Evolutionary conservation across 495 filamentous ascomycete species (phyloP).

Genomic region (Melanomma pulvis-pyrius): DNA sequence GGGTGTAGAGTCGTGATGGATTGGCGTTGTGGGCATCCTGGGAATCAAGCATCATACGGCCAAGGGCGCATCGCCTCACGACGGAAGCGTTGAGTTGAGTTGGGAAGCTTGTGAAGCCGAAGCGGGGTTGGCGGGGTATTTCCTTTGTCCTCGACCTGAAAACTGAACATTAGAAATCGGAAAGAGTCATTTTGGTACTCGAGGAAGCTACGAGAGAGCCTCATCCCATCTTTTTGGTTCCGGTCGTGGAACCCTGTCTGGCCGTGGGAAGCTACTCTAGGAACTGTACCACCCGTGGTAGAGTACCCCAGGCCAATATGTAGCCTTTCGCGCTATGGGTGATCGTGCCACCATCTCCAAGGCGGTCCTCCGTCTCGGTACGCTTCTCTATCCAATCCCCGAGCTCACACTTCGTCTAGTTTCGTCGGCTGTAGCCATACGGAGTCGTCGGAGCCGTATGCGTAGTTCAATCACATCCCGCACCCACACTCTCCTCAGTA

Average conservation of each 20-base stretch:
- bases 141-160: no score
- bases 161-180: no score
- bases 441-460: not conserved
- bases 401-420: not conserved
- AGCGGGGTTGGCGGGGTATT: no score
- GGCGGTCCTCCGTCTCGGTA: conserved; percentile 10
- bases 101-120: no score
- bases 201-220: not conserved
- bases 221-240: not conserved
- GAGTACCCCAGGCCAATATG: not conserved
- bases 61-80: not conserved
- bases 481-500: no score
- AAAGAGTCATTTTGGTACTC: no score
- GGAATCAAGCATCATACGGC: not conserved
- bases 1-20: not conserved
- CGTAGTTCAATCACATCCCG: not conserved
- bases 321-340: conserved; percentile 10
- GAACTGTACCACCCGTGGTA: not conserved
- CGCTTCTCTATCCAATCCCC: not conserved
- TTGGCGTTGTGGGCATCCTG: not conserved
- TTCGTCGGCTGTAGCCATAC: not conserved
- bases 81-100: no score
- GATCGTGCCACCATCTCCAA: not conserved
- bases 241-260: not conserved
- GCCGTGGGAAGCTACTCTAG: not conserved